phyloP scores from a whole-genome alignment of 306 rosid species.

The Castanea crenata region DNA sequence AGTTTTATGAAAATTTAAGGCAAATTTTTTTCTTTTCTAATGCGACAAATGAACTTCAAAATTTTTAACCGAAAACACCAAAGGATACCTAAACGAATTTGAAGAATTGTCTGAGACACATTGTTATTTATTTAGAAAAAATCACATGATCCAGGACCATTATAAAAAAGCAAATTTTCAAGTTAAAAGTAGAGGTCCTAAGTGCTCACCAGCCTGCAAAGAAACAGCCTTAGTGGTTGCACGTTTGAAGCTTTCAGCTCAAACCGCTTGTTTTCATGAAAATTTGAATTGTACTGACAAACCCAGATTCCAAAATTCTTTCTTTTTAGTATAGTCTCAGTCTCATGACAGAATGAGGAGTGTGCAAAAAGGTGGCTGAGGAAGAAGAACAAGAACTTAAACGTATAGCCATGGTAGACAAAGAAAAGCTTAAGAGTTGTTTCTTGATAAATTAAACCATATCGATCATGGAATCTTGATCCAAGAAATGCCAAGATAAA shows the following conservation, averaged over 20 bases:
- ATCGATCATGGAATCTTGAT: neutral
- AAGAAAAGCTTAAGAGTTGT: neutral
- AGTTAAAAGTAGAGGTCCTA: neutral
- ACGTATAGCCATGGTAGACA: conserved; percentile 18
- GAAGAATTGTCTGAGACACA: neutral
- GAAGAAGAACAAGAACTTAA: conserved; percentile 13
- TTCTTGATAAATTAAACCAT: neutral
- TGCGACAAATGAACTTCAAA: neutral
- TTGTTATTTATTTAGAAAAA: neutral
- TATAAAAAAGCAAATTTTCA: neutral
- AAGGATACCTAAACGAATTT: neutral
- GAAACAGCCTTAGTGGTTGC: conserved; percentile 62
- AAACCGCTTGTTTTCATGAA: conserved; percentile 35
- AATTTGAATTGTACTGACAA: conserved; percentile 36
- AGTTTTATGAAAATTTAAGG: neutral
- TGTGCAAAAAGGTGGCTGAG: neutral
- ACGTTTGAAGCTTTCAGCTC: conserved; percentile 80
- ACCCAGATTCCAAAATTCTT: conserved; percentile 20
- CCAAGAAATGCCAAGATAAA: neutral
- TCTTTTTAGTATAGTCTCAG: neutral
- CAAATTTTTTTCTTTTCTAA: neutral
- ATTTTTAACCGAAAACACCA: neutral
- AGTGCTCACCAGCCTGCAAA: conserved; percentile 64
- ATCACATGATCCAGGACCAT: neutral
- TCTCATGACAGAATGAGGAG: conserved; percentile 1